These are phyloP conservation scores for Cyberlindnera mycetangii DNA, from an alignment of 805 yeast species.

Conservation along the genomic window DNA sequence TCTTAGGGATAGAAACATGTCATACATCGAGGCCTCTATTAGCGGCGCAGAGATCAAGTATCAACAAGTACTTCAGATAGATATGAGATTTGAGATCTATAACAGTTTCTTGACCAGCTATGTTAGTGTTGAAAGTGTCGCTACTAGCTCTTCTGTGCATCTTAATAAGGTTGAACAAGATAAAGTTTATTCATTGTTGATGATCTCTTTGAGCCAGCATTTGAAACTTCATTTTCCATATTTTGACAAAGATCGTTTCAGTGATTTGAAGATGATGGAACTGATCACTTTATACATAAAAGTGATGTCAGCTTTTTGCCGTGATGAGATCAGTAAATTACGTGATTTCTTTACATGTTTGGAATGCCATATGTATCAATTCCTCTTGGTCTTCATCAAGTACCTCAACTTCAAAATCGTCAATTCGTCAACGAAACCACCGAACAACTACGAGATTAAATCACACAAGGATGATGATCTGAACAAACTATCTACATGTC, in stretches of 20 bases:
- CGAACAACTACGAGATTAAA: conserved; percentile 3
- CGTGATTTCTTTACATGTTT: conserved; percentile 16
- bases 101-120: conserved; percentile 2
- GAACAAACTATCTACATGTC: conserved; percentile 4
- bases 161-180: conserved; percentile 2
- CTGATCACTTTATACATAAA: conserved; percentile 5
- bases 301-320: conserved; percentile 1
- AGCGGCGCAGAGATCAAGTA: conserved; percentile 4
- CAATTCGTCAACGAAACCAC: conserved; percentile 5
- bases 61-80: conserved; percentile 12
- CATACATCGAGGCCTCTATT: conserved; percentile 14
- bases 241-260: conserved; percentile 14
- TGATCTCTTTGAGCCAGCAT: conserved; percentile 16
- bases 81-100: conserved; percentile 16
- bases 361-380: conserved; percentile 25
- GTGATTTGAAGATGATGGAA: conserved; percentile 18
- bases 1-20: conserved; percentile 19
- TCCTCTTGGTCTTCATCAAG: conserved; percentile 21
- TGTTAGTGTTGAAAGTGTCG: neutral
- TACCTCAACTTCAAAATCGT: conserved; percentile 22
- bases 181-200: conserved; percentile 6
- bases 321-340: conserved; percentile 3
- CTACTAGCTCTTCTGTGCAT: too few species aligned
- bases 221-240: conserved; percentile 17
- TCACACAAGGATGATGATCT: conserved; percentile 8